Conservation (phyloP, 768 basidiomycete genomes). For the Lactifluus pinguis region DNA sequence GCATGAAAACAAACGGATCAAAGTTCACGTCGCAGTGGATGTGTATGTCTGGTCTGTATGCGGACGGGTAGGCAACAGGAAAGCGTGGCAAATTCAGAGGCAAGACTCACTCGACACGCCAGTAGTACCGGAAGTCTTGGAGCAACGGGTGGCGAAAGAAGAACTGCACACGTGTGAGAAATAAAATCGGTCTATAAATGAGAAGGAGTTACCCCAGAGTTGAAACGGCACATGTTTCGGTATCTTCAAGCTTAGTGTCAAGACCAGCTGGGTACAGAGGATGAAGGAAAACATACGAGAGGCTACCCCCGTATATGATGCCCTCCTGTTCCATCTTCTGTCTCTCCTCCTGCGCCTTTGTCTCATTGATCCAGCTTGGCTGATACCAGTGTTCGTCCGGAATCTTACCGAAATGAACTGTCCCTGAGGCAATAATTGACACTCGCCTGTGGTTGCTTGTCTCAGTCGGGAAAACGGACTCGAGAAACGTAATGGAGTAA, state of each 20-base stretch:
- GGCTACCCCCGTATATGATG: constrained; percentile 10
- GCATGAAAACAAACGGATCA: constrained; percentile 68
- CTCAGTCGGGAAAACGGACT: neutral
- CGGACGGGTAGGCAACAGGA: neutral
- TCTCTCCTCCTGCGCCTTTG: constrained; percentile 33
- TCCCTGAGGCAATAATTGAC: constrained; percentile 24
- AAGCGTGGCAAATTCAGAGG: neutral
- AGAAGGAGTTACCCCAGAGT: constrained; percentile 29
- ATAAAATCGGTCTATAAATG: neutral
- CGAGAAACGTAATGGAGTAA: neutral
- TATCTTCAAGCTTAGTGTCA: constrained; percentile 23
- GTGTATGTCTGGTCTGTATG: constrained; percentile 58
- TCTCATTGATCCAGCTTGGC: constrained; percentile 44
- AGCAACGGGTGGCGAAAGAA: constrained; percentile 78
- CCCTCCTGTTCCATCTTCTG: constrained; percentile 31
- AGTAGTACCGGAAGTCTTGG: constrained; percentile 75
- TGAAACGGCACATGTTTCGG: constrained; percentile 47
- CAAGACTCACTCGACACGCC: constrained; percentile 72
- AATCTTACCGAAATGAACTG: constrained; percentile 36
- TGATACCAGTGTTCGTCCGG: constrained; percentile 40
- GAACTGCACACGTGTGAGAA: constrained; percentile 37
- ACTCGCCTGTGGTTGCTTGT: constrained; percentile 22
- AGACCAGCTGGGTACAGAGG: neutral
- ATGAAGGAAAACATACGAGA: constrained; percentile 1
- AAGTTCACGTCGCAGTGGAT: constrained; percentile 69